Evolutionary conservation across 129 eudicot species (phyloP), one percentile per base, ranked within the genome.

Genomic region (Chrysanthemum lavandulifolium): DNA sequence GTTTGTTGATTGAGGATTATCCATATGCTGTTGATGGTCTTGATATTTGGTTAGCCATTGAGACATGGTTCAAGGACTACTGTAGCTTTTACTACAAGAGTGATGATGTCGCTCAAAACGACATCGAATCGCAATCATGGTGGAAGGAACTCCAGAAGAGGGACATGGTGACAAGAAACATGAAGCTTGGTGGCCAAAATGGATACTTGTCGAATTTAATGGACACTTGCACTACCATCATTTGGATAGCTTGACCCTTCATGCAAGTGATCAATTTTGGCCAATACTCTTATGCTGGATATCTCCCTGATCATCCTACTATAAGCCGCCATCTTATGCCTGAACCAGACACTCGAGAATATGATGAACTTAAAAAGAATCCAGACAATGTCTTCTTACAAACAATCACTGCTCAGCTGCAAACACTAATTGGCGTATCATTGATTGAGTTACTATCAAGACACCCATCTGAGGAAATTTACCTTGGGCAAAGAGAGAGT

Each of bases 161-260:
- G 97, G 97, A 4, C 97, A 90, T 47, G 97, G 89, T 2, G 97
- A 90, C 89, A 81, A 79, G 78, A 90, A 87, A 76, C 47, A 81
- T 25, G 84, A 81, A 70, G 49, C 82, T 6, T 90, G 96, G 93
- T 89, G 97, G 97, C 91, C 87, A 45, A 73, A 73, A 76, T 90
- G 89, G 67, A 79, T 31, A 79, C 84, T 0, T 72, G 59, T 2
- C 16, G 77, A 86, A 85, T 13, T 65, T 90, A 45, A 79, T 67
- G 1, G 83, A 85, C 6, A 59, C 83, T 0, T 87, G 91, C 85
- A 87, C 91, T 19, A 87, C 47, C 19, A 83, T 90, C 76, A 87
- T 90, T 54, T 90, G 95, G 97, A 65, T 81, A 1, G 89, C 95
- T 23, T 91, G n/a, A 95, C 97, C 10, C 89, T 87, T 6, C 97